A percentile compares a stretch with the other conserved stretches of the same genome.
Evolutionary conservation across 148 eudicot genomes (phyloP).

Genomic region (Euryodendron excelsum): DNA sequence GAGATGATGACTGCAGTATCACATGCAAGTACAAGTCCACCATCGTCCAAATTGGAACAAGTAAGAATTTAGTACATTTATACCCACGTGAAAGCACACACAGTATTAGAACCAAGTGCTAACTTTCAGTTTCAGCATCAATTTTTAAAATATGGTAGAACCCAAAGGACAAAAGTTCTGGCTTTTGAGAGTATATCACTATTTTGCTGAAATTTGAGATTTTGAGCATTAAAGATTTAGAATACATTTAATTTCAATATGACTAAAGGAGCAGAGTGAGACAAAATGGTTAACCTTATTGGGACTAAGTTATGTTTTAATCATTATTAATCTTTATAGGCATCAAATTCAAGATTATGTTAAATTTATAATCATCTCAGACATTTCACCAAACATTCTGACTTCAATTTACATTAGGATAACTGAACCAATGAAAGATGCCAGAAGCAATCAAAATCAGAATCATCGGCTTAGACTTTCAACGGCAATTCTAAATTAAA

Average conservation of each 20-base stretch:
- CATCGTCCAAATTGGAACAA: not conserved
- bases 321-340: not conserved
- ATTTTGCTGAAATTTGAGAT: not conserved
- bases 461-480: not conserved
- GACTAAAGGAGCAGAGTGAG: not conserved
- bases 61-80: not conserved
- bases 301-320: not conserved
- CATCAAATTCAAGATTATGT: not conserved
- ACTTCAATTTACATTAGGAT: not conserved
- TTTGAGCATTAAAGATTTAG: not conserved
- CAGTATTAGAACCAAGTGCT: not conserved
- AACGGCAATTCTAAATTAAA: not conserved
- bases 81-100: not conserved
- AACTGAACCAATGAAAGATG: not conserved
- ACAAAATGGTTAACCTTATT: not conserved
- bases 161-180: not conserved
- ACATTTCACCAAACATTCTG: not conserved
- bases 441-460: constrained; percentile 4
- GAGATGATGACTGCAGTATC: not conserved
- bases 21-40: not conserved
- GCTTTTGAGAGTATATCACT: not conserved
- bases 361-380: not conserved
- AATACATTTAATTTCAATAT: not conserved
- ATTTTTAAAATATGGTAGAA: not conserved
- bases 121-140: not conserved